phyloP scores from a whole-genome alignment of 345 rosid species.

The Bruguiera sexangula region DNA sequence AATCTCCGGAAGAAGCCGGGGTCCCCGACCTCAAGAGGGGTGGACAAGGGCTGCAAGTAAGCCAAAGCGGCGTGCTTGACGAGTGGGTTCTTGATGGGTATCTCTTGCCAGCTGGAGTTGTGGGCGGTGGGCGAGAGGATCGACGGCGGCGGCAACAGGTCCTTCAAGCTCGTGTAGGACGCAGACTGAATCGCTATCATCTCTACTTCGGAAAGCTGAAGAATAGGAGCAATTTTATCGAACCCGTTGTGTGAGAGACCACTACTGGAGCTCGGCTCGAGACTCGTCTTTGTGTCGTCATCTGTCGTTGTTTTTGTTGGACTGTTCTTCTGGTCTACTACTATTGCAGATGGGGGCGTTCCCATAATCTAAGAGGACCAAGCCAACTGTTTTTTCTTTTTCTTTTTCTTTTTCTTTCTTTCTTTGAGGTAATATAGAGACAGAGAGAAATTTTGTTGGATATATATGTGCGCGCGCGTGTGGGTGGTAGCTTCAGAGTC shows the following conservation, averaged over 20 bases:
- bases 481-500: too few species aligned
- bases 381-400: too few species aligned
- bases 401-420: too few species aligned
- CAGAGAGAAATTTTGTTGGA: too few species aligned
- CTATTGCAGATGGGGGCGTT: neutral
- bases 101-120: constrained; percentile 50
- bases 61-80: constrained; percentile 66
- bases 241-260: constrained; percentile 24
- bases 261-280: neutral
- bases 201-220: constrained; percentile 39
- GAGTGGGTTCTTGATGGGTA: constrained; percentile 54
- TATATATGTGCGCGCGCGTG: too few species aligned
- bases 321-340: neutral
- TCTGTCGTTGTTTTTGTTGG: neutral
- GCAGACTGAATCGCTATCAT: constrained; percentile 29
- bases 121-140: constrained; percentile 31
- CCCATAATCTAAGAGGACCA: neutral
- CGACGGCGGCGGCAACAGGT: constrained; percentile 32
- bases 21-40: constrained; percentile 30
- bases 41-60: constrained; percentile 58
- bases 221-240: constrained; percentile 1
- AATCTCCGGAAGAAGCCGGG: constrained; percentile 31
- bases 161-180: constrained; percentile 53
- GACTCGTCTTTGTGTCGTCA: neutral
- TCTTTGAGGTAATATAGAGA: too few species aligned